These are phyloP conservation scores for Hypomontagnella submonticulosa DNA, from an alignment of 495 filamentous ascomycete genomes.

Conservation along the genomic window DNA sequence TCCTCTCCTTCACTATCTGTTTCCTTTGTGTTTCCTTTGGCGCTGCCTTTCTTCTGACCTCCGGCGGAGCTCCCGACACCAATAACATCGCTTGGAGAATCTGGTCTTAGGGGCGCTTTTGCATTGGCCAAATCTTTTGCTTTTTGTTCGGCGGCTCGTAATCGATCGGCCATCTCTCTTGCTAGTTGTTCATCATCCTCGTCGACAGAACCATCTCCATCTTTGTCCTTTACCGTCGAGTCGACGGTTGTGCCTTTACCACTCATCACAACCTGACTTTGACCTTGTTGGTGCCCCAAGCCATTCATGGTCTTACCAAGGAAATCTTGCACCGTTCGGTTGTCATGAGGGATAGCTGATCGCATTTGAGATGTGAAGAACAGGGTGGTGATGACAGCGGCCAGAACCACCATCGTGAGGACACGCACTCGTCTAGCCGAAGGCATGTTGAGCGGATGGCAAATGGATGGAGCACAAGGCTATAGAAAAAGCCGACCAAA, in stretches of 20 bases:
- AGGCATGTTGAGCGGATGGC: constrained; percentile 65
- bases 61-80: constrained; percentile 69
- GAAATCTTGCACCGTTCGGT: constrained; percentile 59
- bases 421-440: constrained; percentile 74
- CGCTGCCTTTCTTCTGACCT: constrained; percentile 64
- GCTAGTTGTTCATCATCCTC: constrained; percentile 56
- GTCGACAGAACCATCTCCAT: constrained; percentile 58
- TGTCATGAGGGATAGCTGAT: constrained; percentile 49
- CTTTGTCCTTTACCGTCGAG: constrained; percentile 51
- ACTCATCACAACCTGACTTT: constrained; percentile 49
- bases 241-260: constrained; percentile 45
- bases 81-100: constrained; percentile 56
- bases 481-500: constrained; percentile 5
- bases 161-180: constrained; percentile 56
- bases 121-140: constrained; percentile 66
- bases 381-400: constrained; percentile 66
- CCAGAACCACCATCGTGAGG: constrained; percentile 66
- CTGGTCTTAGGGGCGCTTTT: constrained; percentile 65
- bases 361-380: constrained; percentile 67
- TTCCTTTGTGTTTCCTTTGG: constrained; percentile 41
- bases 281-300: constrained; percentile 51
- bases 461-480: not conserved
- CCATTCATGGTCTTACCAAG: constrained; percentile 66
- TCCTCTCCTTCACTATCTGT: constrained; percentile 55
- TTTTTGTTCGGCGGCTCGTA: constrained; percentile 63